Percentiles rank a stretch among this genome's conserved stretches.
phyloP scores from a whole-genome alignment of 129 eudicot species.

The Flaveria linearis region DNA sequence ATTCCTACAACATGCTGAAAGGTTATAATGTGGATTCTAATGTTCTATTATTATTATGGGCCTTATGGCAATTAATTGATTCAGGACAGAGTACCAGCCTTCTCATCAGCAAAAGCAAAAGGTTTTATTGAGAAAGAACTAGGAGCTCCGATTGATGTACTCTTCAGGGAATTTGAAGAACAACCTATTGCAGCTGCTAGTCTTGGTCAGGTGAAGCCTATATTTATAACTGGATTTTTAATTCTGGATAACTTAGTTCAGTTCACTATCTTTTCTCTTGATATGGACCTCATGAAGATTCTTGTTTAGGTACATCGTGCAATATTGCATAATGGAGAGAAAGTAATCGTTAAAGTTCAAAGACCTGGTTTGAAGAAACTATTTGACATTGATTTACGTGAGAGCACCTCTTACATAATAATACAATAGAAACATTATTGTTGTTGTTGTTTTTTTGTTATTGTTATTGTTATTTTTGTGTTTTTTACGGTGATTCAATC shows the following conservation, averaged over 20 bases:
- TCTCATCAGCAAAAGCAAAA: conserved; percentile 75
- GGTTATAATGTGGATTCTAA: conserved; percentile 7
- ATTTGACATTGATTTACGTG: conserved; percentile 94
- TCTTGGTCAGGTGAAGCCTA: conserved; percentile 88
- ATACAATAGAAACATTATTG: background rate
- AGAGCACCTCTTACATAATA: conserved; percentile 27
- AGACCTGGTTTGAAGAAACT: conserved; percentile 95
- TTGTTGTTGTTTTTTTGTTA: background rate
- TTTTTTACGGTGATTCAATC: conserved; percentile 17
- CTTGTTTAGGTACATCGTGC: conserved; percentile 90
- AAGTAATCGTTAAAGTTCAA: conserved; percentile 91
- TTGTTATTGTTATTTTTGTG: background rate
- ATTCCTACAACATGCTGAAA: conserved; percentile 16
- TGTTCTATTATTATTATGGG: background rate
- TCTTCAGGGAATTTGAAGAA: conserved; percentile 88
- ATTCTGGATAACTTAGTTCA: background rate
- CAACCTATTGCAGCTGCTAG: conserved; percentile 98
- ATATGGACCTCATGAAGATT: conserved; percentile 28
- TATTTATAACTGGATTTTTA: background rate
- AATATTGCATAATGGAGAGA: conserved; percentile 88
- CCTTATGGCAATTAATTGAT: conserved; percentile 27
- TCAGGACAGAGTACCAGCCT: conserved; percentile 98
- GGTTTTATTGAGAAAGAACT: conserved; percentile 70
- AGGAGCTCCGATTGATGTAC: conserved; percentile 77
- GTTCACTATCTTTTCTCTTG: background rate